phyloP scores from a whole-genome alignment of 2,329 filamentous ascomycete genomes.

The Fusarium newnesense region DNA sequence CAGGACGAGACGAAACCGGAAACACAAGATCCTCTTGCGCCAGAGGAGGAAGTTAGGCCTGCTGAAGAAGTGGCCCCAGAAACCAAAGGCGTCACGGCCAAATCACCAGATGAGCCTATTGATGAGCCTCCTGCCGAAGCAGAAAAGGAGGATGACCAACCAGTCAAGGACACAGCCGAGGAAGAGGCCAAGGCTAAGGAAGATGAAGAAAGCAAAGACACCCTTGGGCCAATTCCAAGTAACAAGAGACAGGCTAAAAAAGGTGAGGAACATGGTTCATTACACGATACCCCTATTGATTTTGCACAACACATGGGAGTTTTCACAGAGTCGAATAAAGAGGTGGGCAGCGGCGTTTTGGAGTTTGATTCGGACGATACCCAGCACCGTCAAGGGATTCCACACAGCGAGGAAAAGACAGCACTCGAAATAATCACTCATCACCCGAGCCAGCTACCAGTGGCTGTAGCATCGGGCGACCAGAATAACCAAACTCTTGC shows the following conservation, averaged over 20 bases:
- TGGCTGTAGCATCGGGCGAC: slow-evolving; percentile 19
- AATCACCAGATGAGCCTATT: slow-evolving; percentile 28
- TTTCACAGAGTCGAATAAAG: slow-evolving; percentile 41
- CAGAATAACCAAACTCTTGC: slow-evolving; percentile 21
- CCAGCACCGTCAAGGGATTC: slow-evolving; percentile 36
- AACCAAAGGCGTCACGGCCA: slow-evolving; percentile 29
- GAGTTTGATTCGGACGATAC: slow-evolving; percentile 44
- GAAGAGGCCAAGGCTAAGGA: slow-evolving; percentile 37
- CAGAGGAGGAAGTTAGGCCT: slow-evolving; percentile 28
- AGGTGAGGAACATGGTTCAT: slow-evolving; percentile 56
- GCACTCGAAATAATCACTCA: slow-evolving; percentile 36
- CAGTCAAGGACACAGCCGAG: slow-evolving; percentile 12
- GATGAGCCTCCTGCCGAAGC: slow-evolving; percentile 32
- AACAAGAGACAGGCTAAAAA: slow-evolving; percentile 52
- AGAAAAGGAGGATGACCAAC: slow-evolving; percentile 30
- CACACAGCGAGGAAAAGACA: slow-evolving; percentile 37
- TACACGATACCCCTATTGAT: slow-evolving; percentile 53
- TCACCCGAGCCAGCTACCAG: slow-evolving; percentile 15
- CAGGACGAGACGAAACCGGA: slow-evolving; percentile 30
- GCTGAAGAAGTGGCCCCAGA: slow-evolving; percentile 30
- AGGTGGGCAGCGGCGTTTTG: slow-evolving; percentile 43
- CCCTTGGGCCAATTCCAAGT: slow-evolving; percentile 51
- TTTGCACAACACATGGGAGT: slow-evolving; percentile 47
- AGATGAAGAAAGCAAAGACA: slow-evolving; percentile 53
- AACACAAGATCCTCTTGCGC: slow-evolving; percentile 21